Evolutionary conservation across 2,329 filamentous ascomycete genomes (phyloP).

Genomic region (Fusarium sp.): DNA sequence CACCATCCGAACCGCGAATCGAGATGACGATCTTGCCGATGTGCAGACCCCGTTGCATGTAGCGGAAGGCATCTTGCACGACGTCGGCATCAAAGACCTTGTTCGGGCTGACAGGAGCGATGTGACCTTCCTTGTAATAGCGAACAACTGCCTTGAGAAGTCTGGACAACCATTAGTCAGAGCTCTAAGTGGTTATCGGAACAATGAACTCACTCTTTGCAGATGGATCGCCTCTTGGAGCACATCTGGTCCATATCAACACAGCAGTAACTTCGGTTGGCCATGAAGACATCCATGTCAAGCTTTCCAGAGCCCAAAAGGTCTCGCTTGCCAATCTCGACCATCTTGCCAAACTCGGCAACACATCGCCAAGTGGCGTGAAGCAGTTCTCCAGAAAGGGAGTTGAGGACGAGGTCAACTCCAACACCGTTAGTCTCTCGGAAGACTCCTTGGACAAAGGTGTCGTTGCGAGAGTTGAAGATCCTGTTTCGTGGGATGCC

Average conservation of each 20-base stretch:
- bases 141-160: slow-evolving; percentile 7
- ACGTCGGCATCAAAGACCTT: slow-evolving; percentile 43
- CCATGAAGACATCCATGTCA: slow-evolving; percentile 58
- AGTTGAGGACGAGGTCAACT: slow-evolving; percentile 56
- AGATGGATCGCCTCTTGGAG: slow-evolving; percentile 13
- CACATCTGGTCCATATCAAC: slow-evolving; percentile 48
- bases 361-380: slow-evolving; percentile 59
- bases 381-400: slow-evolving; percentile 55
- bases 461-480: slow-evolving; percentile 48
- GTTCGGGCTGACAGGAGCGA: slow-evolving; percentile 38
- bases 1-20: slow-evolving; percentile 5
- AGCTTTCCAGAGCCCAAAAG: slow-evolving; percentile 54
- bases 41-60: slow-evolving; percentile 57
- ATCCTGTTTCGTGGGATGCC: slow-evolving; percentile 49
- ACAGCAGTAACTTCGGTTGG: slow-evolving; percentile 49
- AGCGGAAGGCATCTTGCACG: slow-evolving; percentile 54
- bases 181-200: slow-evolving; percentile 22
- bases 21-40: slow-evolving; percentile 56
- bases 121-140: slow-evolving; percentile 21
- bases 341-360: slow-evolving; percentile 56
- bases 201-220: slow-evolving; percentile 25
- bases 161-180: neutral
- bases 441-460: slow-evolving; percentile 48
- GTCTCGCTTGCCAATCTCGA: slow-evolving; percentile 61
- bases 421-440: slow-evolving; percentile 44